These are phyloP conservation scores for Pseudonectria foliicola DNA, from an alignment of 2,329 filamentous ascomycete genomes.

Conservation along the genomic window DNA sequence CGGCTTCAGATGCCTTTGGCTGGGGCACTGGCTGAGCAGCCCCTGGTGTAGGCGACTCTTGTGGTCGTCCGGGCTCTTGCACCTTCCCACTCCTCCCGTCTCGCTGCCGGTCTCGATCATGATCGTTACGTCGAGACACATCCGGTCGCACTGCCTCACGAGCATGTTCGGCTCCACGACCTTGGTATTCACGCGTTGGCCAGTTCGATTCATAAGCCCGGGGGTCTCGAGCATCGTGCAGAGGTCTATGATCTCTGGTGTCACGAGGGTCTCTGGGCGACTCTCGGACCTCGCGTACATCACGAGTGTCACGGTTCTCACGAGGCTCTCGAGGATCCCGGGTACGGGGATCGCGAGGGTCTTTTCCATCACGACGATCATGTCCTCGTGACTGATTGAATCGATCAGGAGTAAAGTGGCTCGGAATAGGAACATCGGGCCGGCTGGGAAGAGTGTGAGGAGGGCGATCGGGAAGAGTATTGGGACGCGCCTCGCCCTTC, in stretches of 20 bases:
- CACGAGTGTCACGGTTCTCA: slow-evolving; percentile 24
- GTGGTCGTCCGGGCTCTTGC: slow-evolving; percentile 23
- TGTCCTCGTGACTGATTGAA: slow-evolving; percentile 34
- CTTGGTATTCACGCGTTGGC: slow-evolving; percentile 34
- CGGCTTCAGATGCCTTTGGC: slow-evolving; percentile 17
- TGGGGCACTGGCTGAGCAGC: slow-evolving; percentile 17
- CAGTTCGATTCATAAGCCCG: slow-evolving; percentile 31
- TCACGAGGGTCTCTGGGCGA: slow-evolving; percentile 15
- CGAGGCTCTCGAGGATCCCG: slow-evolving; percentile 25
- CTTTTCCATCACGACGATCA: slow-evolving; percentile 33
- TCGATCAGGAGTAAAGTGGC: slow-evolving; percentile 39
- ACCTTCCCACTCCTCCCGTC: slow-evolving; percentile 21
- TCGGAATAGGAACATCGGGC: slow-evolving; percentile 50
- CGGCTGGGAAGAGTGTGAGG: slow-evolving; percentile 45
- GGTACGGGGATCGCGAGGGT: slow-evolving; percentile 16
- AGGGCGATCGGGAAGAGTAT: slow-evolving; percentile 31
- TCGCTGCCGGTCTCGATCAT: slow-evolving; percentile 36
- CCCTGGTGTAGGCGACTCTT: slow-evolving; percentile 18
- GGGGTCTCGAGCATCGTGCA: slow-evolving; percentile 28
- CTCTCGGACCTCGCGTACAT: slow-evolving; percentile 26
- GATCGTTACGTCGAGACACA: slow-evolving; percentile 30
- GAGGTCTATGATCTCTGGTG: slow-evolving; percentile 4
- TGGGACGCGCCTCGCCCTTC: slow-evolving; percentile 25
- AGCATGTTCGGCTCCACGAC: slow-evolving; percentile 35
- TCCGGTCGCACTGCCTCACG: slow-evolving; percentile 21